Percentiles rank a stretch among this genome's conserved stretches.
phyloP scores from a whole-genome alignment of 2,329 filamentous ascomycete species.

The Alternaria ethzedia region DNA sequence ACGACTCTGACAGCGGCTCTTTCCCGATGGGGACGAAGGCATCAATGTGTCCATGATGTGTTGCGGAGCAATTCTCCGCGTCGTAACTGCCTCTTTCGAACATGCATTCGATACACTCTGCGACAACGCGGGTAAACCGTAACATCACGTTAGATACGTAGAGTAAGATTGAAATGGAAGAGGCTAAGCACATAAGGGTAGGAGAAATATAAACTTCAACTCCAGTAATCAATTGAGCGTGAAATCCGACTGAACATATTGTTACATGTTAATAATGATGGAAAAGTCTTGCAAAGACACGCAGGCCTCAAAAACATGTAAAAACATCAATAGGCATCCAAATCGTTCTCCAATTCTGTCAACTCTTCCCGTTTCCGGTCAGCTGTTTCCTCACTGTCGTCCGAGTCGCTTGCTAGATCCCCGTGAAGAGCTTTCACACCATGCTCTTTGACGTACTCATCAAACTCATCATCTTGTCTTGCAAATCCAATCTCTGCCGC shows the following conservation, averaged over 20 bases:
- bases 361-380: neutral
- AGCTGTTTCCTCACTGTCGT: neutral
- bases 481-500: no score
- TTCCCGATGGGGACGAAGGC: neutral
- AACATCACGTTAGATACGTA: neutral
- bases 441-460: neutral
- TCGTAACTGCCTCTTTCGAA: neutral
- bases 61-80: neutral
- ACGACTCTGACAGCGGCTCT: neutral
- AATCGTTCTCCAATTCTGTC: no score
- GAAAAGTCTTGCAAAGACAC: neutral
- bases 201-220: no score
- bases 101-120: neutral
- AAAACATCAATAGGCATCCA: neutral
- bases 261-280: accelerated
- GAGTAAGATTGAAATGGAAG: neutral
- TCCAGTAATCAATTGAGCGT: no score
- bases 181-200: neutral
- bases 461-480: neutral
- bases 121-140: neutral
- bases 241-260: no score
- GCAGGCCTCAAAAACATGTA: neutral
- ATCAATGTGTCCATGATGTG: neutral
- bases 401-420: neutral
- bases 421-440: no score